Percentiles rank a stretch among this genome's conserved stretches.
Conservation (phyloP, 169 alveolate genomes). For the Plasmodium reichenowi region DNA sequence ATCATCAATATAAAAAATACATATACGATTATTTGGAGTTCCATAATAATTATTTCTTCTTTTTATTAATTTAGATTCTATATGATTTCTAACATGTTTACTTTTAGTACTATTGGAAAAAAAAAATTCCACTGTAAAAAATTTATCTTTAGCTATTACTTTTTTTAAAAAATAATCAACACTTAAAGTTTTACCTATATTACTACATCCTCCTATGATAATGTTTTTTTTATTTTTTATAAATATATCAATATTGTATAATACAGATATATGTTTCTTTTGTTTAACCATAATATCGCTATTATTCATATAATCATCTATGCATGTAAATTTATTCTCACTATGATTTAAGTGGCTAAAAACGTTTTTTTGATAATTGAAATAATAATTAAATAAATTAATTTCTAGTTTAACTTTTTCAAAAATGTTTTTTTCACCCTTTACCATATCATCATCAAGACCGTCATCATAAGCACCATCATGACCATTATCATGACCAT, state of each 20-base stretch:
- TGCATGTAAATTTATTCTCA: conserved; percentile 56
- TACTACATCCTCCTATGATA: conserved; percentile 64
- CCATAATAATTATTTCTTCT: conserved; percentile 67
- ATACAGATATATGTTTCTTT: conserved; percentile 55
- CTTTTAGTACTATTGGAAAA: conserved; percentile 66
- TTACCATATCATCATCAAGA: not conserved
- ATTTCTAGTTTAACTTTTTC: not conserved
- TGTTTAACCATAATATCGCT: conserved; percentile 59
- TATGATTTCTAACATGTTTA: conserved; percentile 71
- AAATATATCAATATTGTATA: conserved; percentile 59
- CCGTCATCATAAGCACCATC: not conserved
- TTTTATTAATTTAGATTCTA: conserved; percentile 58
- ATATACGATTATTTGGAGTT: conserved; percentile 53
- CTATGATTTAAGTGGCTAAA: conserved; percentile 43
- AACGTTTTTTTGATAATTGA: conserved; percentile 58
- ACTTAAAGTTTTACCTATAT: conserved; percentile 60
- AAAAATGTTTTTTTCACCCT: not conserved
- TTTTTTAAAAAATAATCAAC: conserved; percentile 60
- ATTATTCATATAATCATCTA: conserved; percentile 46
- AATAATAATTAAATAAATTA: conserved; percentile 55
- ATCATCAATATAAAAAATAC: conserved; percentile 64
- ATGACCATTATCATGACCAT: not conserved
- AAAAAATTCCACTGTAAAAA: conserved; percentile 58
- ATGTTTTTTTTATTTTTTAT: conserved; percentile 67
- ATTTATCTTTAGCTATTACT: conserved; percentile 54